Conservation (phyloP, 306 rosid genomes). For the Argentina anserina region DNA sequence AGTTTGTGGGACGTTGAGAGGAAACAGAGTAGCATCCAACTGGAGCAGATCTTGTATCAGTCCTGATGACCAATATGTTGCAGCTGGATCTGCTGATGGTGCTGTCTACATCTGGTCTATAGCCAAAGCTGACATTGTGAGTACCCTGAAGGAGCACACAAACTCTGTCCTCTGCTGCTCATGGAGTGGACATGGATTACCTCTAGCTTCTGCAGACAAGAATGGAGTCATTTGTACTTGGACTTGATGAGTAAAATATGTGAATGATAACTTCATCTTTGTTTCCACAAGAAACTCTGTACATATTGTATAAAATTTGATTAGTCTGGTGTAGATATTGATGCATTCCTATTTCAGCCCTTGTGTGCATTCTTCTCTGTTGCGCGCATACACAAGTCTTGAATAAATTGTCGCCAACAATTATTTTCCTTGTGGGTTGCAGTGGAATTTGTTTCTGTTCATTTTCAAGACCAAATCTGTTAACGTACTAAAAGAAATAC, state of each 20-base stretch:
- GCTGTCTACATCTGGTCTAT: conserved; percentile 80
- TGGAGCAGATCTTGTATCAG: conserved; percentile 98
- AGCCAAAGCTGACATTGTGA: conserved; percentile 65
- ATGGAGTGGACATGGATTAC: conserved; percentile 84
- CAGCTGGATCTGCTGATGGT: conserved; percentile 94
- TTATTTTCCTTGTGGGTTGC: background rate
- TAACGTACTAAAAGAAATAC: background rate
- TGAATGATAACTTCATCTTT: background rate
- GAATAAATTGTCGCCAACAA: background rate
- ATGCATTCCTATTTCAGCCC: background rate
- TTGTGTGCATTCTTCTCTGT: conserved; percentile 7
- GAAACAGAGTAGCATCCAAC: conserved; percentile 84
- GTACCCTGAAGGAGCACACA: conserved; percentile 75
- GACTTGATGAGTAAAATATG: conserved; percentile 33
- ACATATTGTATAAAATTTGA: conserved; percentile 14
- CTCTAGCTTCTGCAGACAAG: conserved; percentile 90
- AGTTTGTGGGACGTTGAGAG: conserved; percentile 80
- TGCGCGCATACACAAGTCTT: background rate
- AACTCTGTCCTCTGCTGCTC: conserved; percentile 82
- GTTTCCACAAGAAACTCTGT: background rate
- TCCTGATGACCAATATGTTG: conserved; percentile 88
- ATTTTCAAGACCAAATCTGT: background rate
- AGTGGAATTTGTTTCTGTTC: background rate
- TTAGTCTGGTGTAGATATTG: conserved; percentile 23
- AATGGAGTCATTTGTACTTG: conserved; percentile 81